Conservation (phyloP, 2,329 filamentous ascomycete genomes). For the Trichoderma afroharzianum region DNA sequence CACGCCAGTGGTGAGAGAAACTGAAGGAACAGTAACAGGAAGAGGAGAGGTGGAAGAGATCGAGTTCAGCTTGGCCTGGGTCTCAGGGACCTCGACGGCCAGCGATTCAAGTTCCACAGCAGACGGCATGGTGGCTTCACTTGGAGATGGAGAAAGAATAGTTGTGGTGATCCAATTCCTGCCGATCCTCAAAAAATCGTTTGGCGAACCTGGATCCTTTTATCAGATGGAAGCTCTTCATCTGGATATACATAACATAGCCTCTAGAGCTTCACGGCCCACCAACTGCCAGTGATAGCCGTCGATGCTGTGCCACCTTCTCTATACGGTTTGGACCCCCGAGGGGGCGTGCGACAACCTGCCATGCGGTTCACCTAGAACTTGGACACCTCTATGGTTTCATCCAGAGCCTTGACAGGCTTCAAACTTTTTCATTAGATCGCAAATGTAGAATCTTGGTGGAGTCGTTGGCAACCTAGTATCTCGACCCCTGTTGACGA, state of each 20-base stretch:
- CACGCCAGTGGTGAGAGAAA: conserved; percentile 19
- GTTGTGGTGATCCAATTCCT: not conserved
- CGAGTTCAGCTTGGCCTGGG: not conserved
- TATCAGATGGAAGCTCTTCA: not conserved
- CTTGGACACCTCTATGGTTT: not conserved
- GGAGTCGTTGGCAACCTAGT: not conserved
- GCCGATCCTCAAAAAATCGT: not conserved
- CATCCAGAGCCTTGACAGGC: not conserved
- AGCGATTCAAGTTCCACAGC: not conserved
- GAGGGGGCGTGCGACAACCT: not conserved
- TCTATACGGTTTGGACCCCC: conserved; percentile 9
- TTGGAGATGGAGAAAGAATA: not conserved
- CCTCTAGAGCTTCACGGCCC: not conserved
- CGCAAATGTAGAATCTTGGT: not conserved
- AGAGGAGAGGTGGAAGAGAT: not conserved
- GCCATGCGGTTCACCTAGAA: not conserved
- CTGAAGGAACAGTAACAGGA: not conserved
- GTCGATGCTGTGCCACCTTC: conserved; percentile 6
- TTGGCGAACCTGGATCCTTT: not conserved
- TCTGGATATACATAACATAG: not conserved
- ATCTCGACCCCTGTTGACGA: not conserved
- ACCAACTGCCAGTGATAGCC: not conserved
- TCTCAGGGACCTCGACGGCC: not conserved
- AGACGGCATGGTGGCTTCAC: conserved; percentile 5
- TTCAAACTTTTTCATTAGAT: not conserved